Evolutionary conservation across 805 yeast species (phyloP).

Genomic region (Yarrowia bubula): DNA sequence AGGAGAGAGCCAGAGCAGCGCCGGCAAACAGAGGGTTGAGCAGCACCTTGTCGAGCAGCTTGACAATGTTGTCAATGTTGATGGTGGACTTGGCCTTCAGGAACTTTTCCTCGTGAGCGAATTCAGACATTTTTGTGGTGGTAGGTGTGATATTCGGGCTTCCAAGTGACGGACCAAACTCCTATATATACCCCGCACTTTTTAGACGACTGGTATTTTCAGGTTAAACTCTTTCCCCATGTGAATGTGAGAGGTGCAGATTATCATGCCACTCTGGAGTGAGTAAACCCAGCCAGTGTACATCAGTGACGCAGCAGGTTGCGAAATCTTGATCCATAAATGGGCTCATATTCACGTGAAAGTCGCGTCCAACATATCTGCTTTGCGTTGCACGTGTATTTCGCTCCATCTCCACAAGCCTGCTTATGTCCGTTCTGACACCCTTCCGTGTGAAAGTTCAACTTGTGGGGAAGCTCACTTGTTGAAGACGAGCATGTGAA

Average conservation of each 20-base stretch:
- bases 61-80: conserved; percentile 23
- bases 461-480: not conserved
- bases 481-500: conserved; percentile 16
- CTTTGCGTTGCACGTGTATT: not conserved
- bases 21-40: conserved; percentile 23
- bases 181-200: conserved; percentile 19
- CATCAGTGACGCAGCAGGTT: not conserved
- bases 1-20: conserved; percentile 14
- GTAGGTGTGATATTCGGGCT: not conserved
- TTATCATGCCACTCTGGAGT: conserved; percentile 20
- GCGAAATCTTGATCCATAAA: not conserved
- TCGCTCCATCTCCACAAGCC: not conserved
- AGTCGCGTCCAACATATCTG: not conserved
- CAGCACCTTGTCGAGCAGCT: conserved; percentile 8
- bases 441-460: not conserved
- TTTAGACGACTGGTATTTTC: not conserved
- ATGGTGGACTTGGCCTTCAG: conserved; percentile 1
- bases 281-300: conserved; percentile 11
- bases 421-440: not conserved
- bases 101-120: conserved; percentile 17
- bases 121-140: conserved; percentile 6
- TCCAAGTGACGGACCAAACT: not conserved
- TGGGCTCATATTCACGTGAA: conserved; percentile 22
- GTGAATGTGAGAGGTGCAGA: conserved; percentile 24
- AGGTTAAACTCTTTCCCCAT: conserved; percentile 19